Conservation (phyloP, 2,329 filamentous ascomycete genomes). For the Fusarium buharicum region DNA sequence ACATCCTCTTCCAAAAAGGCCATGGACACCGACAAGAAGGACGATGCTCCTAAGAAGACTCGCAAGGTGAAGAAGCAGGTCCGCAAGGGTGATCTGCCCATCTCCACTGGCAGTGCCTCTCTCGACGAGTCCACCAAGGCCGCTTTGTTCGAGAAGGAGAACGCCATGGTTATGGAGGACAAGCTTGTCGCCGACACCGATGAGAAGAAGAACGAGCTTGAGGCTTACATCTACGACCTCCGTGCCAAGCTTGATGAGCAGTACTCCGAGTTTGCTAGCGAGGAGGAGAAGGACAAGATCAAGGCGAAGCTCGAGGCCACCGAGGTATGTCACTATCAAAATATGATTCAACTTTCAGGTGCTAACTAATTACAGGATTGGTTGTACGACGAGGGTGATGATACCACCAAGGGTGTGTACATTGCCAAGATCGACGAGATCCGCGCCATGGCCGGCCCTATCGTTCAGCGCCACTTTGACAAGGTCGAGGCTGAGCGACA, state of each 20-base stretch:
- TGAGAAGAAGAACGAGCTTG: constrained; percentile 99
- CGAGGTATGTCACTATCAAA: constrained; percentile 74
- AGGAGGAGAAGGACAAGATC: constrained; percentile 91
- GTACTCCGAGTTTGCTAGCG: constrained; percentile 87
- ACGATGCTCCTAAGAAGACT: constrained; percentile 81
- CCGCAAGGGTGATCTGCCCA: constrained; percentile 93
- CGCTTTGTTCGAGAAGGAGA: constrained; percentile 81
- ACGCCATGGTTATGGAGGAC: constrained; percentile 94
- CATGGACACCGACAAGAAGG: constrained; percentile 84
- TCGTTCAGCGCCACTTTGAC: constrained; percentile 94
- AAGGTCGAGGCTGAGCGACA: constrained; percentile 89
- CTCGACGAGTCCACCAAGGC: constrained; percentile 77
- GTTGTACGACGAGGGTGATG: constrained; percentile 97
- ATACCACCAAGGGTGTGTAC: constrained; percentile 93
- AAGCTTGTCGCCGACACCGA: constrained; percentile 98
- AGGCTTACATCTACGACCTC: constrained; percentile 96
- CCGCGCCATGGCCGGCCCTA: constrained; percentile 86
- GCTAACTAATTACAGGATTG: constrained; percentile 74
- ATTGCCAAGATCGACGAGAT: constrained; percentile 96
- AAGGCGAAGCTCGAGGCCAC: constrained; percentile 82
- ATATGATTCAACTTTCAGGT: not conserved
- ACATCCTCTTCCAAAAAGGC: constrained; percentile 62
- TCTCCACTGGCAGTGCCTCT: constrained; percentile 83
- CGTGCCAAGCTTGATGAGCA: constrained; percentile 94
- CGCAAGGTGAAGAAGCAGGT: constrained; percentile 99